phyloP scores from a whole-genome alignment of 1,139 yeast species.

The Sugiyamaella xylanicola region DNA sequence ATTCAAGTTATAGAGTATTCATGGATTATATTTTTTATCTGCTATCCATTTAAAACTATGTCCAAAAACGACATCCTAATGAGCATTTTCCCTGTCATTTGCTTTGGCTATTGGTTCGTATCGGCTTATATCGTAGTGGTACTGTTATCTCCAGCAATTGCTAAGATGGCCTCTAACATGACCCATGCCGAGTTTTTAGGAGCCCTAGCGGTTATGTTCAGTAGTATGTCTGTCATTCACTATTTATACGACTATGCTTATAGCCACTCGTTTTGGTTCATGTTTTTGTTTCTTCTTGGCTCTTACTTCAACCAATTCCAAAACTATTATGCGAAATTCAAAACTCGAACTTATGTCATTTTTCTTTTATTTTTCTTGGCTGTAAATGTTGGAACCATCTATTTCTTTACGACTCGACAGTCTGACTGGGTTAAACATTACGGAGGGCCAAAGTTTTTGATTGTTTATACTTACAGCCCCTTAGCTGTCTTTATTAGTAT shows the following conservation, averaged over 20 bases:
- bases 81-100: slow-evolving; percentile 12
- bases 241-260: slow-evolving; percentile 11
- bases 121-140: slow-evolving; percentile 11
- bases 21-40: slow-evolving; percentile 7
- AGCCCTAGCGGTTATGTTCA: slow-evolving; percentile 5
- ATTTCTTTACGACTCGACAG: background rate
- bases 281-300: slow-evolving; percentile 13
- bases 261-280: slow-evolving; percentile 11
- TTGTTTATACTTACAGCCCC: slow-evolving; percentile 6
- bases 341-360: slow-evolving; percentile 7
- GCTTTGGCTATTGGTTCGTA: slow-evolving; percentile 17
- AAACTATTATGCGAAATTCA: slow-evolving; percentile 5
- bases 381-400: background rate
- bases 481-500: slow-evolving; percentile 6
- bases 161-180: slow-evolving; percentile 3
- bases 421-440: slow-evolving; percentile 6
- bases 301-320: slow-evolving; percentile 5
- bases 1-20: slow-evolving; percentile 15
- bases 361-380: background rate
- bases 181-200: slow-evolving; percentile 16
- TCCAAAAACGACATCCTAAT: slow-evolving; percentile 2
- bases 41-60: background rate
- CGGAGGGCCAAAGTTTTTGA: slow-evolving; percentile 13
- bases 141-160: slow-evolving; percentile 14
- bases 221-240: background rate